These are phyloP conservation scores for Fusarium cicatricum DNA, from an alignment of 2,329 filamentous ascomycete genomes.

Conservation along the genomic window DNA sequence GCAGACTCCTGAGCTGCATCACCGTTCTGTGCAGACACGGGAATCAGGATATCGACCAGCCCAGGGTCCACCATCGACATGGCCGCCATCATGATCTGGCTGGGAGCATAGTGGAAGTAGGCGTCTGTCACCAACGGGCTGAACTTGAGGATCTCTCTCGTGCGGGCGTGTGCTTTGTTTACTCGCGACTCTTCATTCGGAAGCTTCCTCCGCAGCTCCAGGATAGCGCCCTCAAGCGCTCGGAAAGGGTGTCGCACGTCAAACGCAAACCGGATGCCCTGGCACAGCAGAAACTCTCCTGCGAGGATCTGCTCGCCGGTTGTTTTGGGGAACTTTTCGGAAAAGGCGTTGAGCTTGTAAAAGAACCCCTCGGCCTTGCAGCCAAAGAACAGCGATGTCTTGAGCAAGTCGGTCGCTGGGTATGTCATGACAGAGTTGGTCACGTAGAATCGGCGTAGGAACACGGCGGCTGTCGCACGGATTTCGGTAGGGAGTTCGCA, in stretches of 20 bases:
- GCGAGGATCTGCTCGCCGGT: conserved; percentile 85
- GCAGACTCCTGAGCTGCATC: conserved; percentile 36
- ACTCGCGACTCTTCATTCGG: conserved; percentile 65
- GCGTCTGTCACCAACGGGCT: conserved; percentile 88
- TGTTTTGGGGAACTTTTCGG: conserved; percentile 72
- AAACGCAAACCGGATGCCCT: conserved; percentile 91
- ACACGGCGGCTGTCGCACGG: conserved; percentile 79
- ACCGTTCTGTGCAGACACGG: conserved; percentile 47
- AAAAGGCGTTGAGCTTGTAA: conserved; percentile 70
- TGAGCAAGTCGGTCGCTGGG: conserved; percentile 86
- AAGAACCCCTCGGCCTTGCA: conserved; percentile 92
- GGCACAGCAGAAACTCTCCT: conserved; percentile 91
- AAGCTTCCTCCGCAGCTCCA: conserved; percentile 78
- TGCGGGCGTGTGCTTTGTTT: conserved; percentile 72
- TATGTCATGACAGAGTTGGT: conserved; percentile 98
- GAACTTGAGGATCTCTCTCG: conserved; percentile 77
- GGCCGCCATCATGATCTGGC: conserved; percentile 90
- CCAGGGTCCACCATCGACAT: conserved; percentile 77
- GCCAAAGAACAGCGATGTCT: conserved; percentile 90
- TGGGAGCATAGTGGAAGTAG: conserved; percentile 96
- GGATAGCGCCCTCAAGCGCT: conserved; percentile 83
- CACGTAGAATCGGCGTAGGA: conserved; percentile 93
- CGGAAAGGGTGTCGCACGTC: conserved; percentile 92
- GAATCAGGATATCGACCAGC: conserved; percentile 61
- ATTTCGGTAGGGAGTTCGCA: conserved; percentile 61